Base-by-base conservation (phyloP, 805 yeast species). In the Nakazawaea anatomiae region DNA sequence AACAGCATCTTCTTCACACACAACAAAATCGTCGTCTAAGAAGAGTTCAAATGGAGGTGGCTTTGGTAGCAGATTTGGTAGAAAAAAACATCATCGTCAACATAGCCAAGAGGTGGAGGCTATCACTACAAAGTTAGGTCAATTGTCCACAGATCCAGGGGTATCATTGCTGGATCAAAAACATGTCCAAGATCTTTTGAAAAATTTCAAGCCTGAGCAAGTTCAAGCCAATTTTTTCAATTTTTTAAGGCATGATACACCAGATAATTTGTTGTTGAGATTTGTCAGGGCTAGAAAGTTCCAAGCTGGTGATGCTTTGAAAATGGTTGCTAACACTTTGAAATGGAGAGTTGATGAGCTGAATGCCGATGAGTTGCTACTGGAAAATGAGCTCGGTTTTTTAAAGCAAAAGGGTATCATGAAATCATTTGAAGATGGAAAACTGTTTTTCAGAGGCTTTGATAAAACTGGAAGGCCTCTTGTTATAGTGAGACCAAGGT, bases 231-330 rank as follows among this genome's bases (percentile, higher is more conserved):
- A 76, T 55, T 73, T 83, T 61, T 79, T 86, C 85, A 63, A 70
- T 42, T 73, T 83, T 74, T 60, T 82, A 47, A 82, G 92, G 68
- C 77, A 82, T 41, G 98, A 92, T 64, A 75, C 84, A 44, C 87
- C 95, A 3, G 99, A 94, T 66, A 85, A 87, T 59, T 67, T 84
- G 57, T 47, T 89, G 32, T 73, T 91, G 60, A 77, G 96, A 60
- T 91, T 85, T 60, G 68, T 88, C 29, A 76, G 96, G 58, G 97
- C 97, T 39, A 82, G 97, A 68, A 89, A 89, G 68, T 89, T 89
- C 84, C 81, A 86, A 56, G 74, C 83, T 27, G 84, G 81, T 57
- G 79, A 82, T 60, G 75, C 89, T 0, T 63, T 87, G 51, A 71
- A 72, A 25, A 89, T 90, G 96, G 61, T 89, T 47, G 74, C 84